These are phyloP conservation scores for Phylloporus rhodoxanthus DNA, from an alignment of 768 basidiomycete genomes.

Conservation along the genomic window DNA sequence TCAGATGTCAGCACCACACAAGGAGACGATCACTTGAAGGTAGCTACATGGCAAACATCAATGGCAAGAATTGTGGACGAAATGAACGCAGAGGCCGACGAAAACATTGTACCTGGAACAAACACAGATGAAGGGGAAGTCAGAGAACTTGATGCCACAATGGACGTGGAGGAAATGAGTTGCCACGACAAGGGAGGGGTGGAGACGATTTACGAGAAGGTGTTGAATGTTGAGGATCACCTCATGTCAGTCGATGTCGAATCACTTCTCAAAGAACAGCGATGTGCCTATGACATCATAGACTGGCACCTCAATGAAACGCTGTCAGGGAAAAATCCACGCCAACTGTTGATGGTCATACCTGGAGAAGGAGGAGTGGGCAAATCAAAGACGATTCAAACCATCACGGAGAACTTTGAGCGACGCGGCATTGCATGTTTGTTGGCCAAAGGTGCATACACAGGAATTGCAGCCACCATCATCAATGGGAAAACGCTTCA, in stretches of 20 bases:
- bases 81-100: too few species aligned
- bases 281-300: background rate
- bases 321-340: background rate
- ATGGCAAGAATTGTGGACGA: too few species aligned
- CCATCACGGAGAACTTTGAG: background rate
- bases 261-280: background rate
- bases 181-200: too few species aligned
- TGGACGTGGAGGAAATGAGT: background rate
- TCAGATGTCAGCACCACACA: background rate
- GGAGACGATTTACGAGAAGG: background rate
- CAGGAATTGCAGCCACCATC: background rate
- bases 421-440: too few species aligned
- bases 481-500: background rate
- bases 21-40: too few species aligned
- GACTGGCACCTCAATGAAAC: background rate
- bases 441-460: background rate
- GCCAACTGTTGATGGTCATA: background rate
- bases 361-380: background rate
- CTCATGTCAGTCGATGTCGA: background rate
- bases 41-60: too few species aligned
- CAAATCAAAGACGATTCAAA: background rate
- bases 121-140: too few species aligned
- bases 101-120: too few species aligned
- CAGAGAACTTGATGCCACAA: background rate
- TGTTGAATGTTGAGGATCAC: background rate